These are phyloP conservation scores for Entoloma clypeatum DNA, from an alignment of 1,284 basidiomycete genomes.

Conservation along the genomic window DNA sequence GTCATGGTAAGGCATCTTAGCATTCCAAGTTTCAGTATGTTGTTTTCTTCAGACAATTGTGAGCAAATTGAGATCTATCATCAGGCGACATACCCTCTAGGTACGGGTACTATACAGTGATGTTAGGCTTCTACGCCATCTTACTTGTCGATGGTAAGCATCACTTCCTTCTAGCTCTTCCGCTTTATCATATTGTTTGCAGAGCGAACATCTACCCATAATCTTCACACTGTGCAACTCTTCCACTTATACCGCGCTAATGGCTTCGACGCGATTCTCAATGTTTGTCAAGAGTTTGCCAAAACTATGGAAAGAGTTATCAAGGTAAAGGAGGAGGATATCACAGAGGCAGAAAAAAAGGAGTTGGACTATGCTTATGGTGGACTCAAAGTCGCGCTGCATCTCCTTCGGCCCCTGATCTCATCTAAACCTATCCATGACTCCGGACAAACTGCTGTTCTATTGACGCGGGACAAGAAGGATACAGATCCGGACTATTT, in stretches of 20 bases:
- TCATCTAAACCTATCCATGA: conserved; percentile 82
- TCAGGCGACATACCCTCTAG: conserved; percentile 51
- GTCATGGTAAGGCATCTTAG: conserved; percentile 74
- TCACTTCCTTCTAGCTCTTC: conserved; percentile 7
- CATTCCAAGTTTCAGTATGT: conserved; percentile 52
- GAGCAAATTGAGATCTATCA: neutral
- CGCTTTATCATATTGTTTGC: conserved; percentile 13
- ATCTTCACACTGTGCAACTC: conserved; percentile 82
- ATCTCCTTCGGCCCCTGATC: conserved; percentile 75
- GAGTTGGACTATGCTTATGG: conserved; percentile 74
- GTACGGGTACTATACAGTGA: conserved; percentile 73
- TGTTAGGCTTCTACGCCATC: conserved; percentile 69
- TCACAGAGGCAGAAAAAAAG: conserved; percentile 54
- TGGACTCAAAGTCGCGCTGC: conserved; percentile 78
- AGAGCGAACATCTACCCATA: conserved; percentile 74
- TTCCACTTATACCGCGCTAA: conserved; percentile 69
- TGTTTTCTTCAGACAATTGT: neutral
- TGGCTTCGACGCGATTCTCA: conserved; percentile 70
- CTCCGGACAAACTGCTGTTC: conserved; percentile 75
- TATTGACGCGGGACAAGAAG: conserved; percentile 74
- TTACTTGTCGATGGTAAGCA: conserved; percentile 81
- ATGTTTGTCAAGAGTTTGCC: conserved; percentile 57
- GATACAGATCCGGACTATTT: conserved; percentile 77
- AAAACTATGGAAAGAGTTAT: conserved; percentile 53
- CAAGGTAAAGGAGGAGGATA: conserved; percentile 46